phyloP scores from a whole-genome alignment of 2,329 filamentous ascomycete species.

The Hypoxylon sp. region DNA sequence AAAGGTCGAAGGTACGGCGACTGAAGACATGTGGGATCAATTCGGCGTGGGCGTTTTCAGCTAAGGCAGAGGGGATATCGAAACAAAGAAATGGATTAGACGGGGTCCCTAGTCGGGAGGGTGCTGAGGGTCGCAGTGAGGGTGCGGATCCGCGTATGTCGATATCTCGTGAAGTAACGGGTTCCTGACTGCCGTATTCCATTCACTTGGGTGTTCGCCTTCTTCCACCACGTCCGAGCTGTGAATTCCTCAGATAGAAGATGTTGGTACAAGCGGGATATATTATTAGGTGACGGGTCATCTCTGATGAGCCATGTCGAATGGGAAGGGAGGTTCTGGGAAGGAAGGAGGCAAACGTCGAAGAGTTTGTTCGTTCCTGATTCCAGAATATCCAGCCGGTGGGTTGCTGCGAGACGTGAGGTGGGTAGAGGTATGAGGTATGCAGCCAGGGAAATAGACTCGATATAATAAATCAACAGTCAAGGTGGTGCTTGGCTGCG shows the following conservation, averaged over 20 bases:
- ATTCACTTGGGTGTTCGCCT: conserved; percentile 35
- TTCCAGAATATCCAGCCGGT: conserved; percentile 41
- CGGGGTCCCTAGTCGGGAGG: conserved; percentile 19
- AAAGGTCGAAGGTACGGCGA: conserved; percentile 45
- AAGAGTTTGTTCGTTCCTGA: conserved; percentile 41
- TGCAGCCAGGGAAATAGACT: conserved; percentile 32
- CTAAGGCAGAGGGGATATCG: conserved; percentile 13
- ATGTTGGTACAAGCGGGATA: conserved; percentile 40
- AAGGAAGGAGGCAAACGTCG: conserved; percentile 38
- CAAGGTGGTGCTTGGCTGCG: conserved; percentile 37
- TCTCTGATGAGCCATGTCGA: conserved; percentile 50
- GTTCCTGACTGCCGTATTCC: conserved; percentile 38
- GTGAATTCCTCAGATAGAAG: conserved; percentile 23
- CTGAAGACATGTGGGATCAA: conserved; percentile 54
- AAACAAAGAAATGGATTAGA: conserved; percentile 30
- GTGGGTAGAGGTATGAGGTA: conserved; percentile 13
- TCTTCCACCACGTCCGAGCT: conserved; percentile 24
- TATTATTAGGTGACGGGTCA: conserved; percentile 44
- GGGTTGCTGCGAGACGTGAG: conserved; percentile 27
- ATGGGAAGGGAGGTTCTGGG: conserved; percentile 31
- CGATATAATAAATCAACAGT: conserved; percentile 37
- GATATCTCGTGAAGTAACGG: conserved; percentile 30
- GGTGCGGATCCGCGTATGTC: conserved; percentile 7
- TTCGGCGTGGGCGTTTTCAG: conserved; percentile 22
- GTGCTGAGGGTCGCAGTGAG: conserved; percentile 23